Evolutionary conservation across 2,329 filamentous ascomycete genomes (phyloP).

Genomic region (Dendryphion nanum): DNA sequence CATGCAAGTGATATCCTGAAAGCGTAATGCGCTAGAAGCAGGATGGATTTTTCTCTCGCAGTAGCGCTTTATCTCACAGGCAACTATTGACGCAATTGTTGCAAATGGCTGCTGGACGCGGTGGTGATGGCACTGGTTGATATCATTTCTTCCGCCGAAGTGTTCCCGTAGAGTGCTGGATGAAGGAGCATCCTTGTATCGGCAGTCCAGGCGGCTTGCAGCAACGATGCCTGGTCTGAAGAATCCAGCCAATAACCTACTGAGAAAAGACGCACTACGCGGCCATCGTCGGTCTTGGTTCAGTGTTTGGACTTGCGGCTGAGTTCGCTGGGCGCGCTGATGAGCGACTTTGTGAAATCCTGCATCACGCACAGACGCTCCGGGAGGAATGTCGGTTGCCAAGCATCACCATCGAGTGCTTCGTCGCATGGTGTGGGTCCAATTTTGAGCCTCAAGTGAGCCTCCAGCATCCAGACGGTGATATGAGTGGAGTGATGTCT

Average conservation of each 20-base stretch:
- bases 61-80: constrained; percentile 2
- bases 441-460: constrained; percentile 13
- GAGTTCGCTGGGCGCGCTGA: background rate
- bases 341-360: background rate
- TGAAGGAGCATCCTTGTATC: background rate
- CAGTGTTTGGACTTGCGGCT: background rate
- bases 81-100: constrained; percentile 2
- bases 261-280: background rate
- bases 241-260: background rate
- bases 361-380: background rate
- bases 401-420: constrained; percentile 5
- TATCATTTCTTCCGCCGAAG: no score
- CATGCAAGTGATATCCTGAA: constrained; percentile 1
- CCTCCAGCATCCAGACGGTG: background rate
- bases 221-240: background rate
- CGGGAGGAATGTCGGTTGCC: constrained; percentile 18
- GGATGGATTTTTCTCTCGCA: constrained; percentile 9
- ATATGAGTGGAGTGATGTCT: background rate
- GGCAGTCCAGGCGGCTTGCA: no score
- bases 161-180: background rate
- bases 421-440: constrained; percentile 2
- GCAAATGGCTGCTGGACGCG: constrained; percentile 3
- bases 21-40: constrained; percentile 14
- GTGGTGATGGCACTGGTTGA: constrained; percentile 8
- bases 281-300: background rate